Evolutionary conservation across 1,284 basidiomycete species (phyloP).

Genomic region (Boletus semigastroideus): DNA sequence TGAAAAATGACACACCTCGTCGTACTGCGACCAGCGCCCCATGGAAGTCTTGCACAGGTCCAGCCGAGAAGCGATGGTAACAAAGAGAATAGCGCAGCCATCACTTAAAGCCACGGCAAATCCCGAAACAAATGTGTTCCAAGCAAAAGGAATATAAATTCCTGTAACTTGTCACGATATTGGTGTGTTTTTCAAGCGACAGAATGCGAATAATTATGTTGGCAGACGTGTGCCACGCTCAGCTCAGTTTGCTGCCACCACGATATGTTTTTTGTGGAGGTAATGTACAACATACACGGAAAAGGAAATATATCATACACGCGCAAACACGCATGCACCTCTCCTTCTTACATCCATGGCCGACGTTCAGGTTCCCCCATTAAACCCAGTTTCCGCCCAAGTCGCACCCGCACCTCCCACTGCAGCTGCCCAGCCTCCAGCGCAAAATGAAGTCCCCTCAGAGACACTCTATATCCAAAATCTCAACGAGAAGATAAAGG

Average conservation of each 20-base stretch:
- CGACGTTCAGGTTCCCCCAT: conserved; percentile 29
- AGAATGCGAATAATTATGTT: neutral
- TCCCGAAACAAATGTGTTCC: conserved; percentile 12
- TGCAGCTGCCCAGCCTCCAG: conserved; percentile 28
- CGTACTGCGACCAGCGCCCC: conserved; percentile 60
- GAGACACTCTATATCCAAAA: conserved; percentile 98
- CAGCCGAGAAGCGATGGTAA: conserved; percentile 17
- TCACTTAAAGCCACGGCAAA: conserved; percentile 19
- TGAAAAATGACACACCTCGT: conserved; percentile 38
- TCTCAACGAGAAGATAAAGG: conserved; percentile 94
- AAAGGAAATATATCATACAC: conserved; percentile 18
- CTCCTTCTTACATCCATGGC: conserved; percentile 27
- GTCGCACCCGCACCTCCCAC: conserved; percentile 35
- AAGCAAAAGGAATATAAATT: neutral
- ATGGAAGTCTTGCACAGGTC: conserved; percentile 26
- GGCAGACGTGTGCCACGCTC: too few relatives aligned
- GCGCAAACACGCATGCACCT: conserved; percentile 11
- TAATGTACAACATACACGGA: conserved; percentile 3
- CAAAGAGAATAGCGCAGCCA: conserved; percentile 1
- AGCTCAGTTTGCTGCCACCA: too few relatives aligned
- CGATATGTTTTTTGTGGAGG: neutral
- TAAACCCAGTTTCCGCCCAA: conserved; percentile 38
- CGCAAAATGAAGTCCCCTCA: conserved; percentile 51
- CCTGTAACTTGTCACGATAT: neutral
- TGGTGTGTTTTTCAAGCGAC: neutral